Conservation (phyloP, 352 stramenopile genomes). For the Phytophthora pinifolia region DNA sequence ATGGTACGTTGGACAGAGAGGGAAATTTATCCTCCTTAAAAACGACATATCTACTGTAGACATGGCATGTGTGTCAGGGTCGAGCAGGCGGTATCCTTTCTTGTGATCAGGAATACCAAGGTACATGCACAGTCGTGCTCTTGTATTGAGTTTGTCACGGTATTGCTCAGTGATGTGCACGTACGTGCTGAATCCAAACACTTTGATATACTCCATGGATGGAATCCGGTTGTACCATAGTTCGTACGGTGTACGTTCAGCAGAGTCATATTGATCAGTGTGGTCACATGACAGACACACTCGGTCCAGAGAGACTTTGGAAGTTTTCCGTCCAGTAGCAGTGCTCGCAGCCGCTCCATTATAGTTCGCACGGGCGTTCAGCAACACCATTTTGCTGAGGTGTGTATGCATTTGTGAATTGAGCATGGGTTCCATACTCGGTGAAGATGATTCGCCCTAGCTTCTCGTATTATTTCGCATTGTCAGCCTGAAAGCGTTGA, state of each 20-base stretch:
- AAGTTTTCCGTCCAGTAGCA: constrained; percentile 1
- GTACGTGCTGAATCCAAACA: constrained; percentile 8
- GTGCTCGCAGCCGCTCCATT: constrained; percentile 1
- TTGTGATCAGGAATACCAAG: constrained; percentile 4
- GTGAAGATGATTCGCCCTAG: constrained; percentile 2
- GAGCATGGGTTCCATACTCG: constrained; percentile 6
- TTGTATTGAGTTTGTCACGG: constrained; percentile 4
- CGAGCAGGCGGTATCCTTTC: constrained; percentile 4
- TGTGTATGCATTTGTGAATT: constrained; percentile 13
- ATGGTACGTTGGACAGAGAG: too few species aligned
- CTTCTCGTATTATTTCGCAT: constrained; percentile 7
- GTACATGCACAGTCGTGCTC: constrained; percentile 3
- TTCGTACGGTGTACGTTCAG: constrained; percentile 1
- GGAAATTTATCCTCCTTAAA: background rate
- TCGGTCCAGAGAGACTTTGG: constrained; percentile 4
- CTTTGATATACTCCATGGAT: constrained; percentile 6
- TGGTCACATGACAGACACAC: constrained; percentile 10
- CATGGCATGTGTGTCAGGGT: background rate
- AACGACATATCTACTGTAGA: background rate
- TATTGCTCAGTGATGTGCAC: constrained; percentile 2
- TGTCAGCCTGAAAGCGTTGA: background rate
- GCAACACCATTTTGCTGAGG: constrained; percentile 12
- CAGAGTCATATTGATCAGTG: constrained; percentile 5
- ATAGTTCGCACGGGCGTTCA: constrained; percentile 4
- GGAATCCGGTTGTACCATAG: constrained; percentile 12